phyloP scores from a whole-genome alignment of 805 yeast species.

The Candida adriatica region DNA sequence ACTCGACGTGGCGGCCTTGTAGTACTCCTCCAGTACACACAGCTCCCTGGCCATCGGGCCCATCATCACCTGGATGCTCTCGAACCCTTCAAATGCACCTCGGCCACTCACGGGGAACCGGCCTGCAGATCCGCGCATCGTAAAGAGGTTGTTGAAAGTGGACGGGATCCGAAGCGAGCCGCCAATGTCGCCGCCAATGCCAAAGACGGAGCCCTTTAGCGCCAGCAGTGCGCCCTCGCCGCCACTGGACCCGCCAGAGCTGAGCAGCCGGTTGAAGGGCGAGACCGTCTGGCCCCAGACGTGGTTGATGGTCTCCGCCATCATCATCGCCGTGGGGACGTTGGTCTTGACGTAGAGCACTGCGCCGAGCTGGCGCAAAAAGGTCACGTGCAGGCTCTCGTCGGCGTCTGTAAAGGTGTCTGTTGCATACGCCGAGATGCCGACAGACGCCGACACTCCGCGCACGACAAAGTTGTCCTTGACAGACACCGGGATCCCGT shows the following conservation, averaged over 20 bases:
- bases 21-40: conserved; percentile 29
- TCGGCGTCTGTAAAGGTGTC: conserved; percentile 29
- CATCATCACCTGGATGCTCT: conserved; percentile 32
- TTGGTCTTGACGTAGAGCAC: conserved; percentile 48
- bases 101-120: conserved; percentile 29
- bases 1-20: conserved; percentile 21
- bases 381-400: conserved; percentile 31
- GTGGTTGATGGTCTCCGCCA: conserved; percentile 37
- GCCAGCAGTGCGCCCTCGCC: conserved; percentile 46
- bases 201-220: conserved; percentile 37
- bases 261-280: conserved; percentile 34
- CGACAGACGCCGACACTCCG: conserved; percentile 45
- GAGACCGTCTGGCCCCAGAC: conserved; percentile 39
- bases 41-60: conserved; percentile 40
- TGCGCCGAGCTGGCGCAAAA: conserved; percentile 41
- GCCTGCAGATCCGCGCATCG: conserved; percentile 37
- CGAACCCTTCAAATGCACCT: conserved; percentile 12
- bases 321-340: conserved; percentile 43
- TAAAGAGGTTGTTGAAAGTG: conserved; percentile 32
- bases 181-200: conserved; percentile 50
- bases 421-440: conserved; percentile 29
- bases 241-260: conserved; percentile 48
- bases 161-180: conserved; percentile 45
- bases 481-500: conserved; percentile 59
- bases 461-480: conserved; percentile 35